Percentiles rank a stretch among this genome's conserved stretches.
phyloP scores from a whole-genome alignment of 2,329 filamentous ascomycete species.

The Aspergillus persii region DNA sequence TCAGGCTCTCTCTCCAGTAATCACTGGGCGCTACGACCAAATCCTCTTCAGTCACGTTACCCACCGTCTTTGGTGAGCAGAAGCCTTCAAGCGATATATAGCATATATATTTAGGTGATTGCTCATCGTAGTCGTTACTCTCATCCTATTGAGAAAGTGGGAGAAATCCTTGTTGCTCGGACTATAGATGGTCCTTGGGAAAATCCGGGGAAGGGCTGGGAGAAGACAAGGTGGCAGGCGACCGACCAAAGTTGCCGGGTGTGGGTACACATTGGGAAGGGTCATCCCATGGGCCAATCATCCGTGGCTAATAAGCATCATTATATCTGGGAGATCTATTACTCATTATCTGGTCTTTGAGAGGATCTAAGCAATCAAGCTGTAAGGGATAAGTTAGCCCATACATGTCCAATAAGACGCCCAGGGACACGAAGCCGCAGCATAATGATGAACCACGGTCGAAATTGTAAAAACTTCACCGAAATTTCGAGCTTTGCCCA shows the following conservation, averaged over 20 bases:
- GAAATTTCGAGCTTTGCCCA: not conserved
- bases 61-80: slow-evolving; percentile 21
- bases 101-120: not conserved
- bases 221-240: not conserved
- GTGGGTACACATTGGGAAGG: too few relatives aligned
- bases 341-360: not conserved
- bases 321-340: not conserved
- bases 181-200: not conserved
- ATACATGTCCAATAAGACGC: not conserved
- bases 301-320: not conserved
- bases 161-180: not conserved
- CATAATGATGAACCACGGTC: not conserved
- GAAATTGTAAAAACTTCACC: not conserved
- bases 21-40: slow-evolving; percentile 19
- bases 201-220: not conserved
- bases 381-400: not conserved
- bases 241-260: not conserved
- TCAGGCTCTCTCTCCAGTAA: slow-evolving; percentile 12
- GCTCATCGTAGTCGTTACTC: not conserved
- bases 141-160: not conserved
- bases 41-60: slow-evolving; percentile 23
- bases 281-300: not conserved
- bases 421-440: not conserved
- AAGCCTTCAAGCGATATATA: not conserved
- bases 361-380: not conserved